phyloP scores from a whole-genome alignment of 2,329 filamentous ascomycete species.

The Apiospora koreana region DNA sequence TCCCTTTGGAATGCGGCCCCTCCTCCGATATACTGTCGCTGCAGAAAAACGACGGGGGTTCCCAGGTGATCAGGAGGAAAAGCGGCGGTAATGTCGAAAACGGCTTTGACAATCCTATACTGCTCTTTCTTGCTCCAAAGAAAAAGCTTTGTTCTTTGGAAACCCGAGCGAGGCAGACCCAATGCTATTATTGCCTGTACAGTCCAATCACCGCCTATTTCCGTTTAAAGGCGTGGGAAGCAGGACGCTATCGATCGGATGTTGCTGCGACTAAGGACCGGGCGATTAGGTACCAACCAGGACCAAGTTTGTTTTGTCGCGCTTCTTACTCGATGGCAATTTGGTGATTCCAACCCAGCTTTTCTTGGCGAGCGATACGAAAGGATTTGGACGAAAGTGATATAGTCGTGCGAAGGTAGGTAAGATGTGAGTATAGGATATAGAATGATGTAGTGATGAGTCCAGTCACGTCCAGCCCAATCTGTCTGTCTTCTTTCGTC shows the following conservation, averaged over 20 bases:
- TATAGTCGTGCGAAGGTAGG: neutral
- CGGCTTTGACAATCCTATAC: neutral
- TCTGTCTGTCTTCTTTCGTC: neutral
- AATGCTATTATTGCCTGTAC: neutral
- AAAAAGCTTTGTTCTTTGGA: neutral
- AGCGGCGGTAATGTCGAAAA: neutral
- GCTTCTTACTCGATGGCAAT: neutral
- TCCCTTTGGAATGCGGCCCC: neutral
- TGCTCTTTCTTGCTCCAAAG: neutral
- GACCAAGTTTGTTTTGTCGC: neutral
- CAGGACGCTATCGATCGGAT: neutral
- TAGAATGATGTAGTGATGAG: neutral
- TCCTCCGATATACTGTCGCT: neutral
- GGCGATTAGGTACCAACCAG: neutral
- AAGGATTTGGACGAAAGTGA: neutral
- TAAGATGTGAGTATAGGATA: neutral
- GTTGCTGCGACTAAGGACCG: neutral
- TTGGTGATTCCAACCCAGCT: neutral
- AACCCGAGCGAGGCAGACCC: neutral
- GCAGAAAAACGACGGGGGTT: neutral
- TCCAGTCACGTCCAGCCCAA: neutral
- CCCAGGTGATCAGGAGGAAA: neutral
- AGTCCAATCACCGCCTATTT: neutral
- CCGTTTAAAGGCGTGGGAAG: conserved; percentile 5
- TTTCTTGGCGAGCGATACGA: neutral